Percentiles rank a stretch among this genome's conserved stretches.
These are phyloP conservation scores for Furcasterigmium sp. DNA, from an alignment of 2,329 filamentous ascomycete species.

Conservation along the genomic window DNA sequence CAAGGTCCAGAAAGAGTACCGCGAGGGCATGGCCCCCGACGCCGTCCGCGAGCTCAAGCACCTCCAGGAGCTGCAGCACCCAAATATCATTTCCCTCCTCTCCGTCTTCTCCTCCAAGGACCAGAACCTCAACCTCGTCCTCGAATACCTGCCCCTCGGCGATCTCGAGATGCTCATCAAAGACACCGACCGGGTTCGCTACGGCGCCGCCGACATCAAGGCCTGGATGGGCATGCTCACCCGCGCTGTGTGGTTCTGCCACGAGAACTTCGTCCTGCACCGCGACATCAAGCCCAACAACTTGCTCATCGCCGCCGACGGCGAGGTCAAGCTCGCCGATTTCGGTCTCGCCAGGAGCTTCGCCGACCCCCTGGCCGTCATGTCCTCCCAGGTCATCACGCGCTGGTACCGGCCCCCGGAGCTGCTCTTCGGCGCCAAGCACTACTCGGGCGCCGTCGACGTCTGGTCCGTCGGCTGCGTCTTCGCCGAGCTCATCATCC, in stretches of 20 bases:
- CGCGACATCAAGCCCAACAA: constrained; percentile 99
- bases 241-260: constrained; percentile 92
- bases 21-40: constrained; percentile 89
- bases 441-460: constrained; percentile 88
- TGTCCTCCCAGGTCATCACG: constrained; percentile 95
- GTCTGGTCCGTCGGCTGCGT: constrained; percentile 92
- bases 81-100: constrained; percentile 90
- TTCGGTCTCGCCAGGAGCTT: constrained; percentile 91
- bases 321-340: constrained; percentile 93
- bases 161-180: constrained; percentile 94
- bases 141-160: constrained; percentile 89
- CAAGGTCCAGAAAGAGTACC: constrained; percentile 79
- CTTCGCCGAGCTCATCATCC: constrained; percentile 83
- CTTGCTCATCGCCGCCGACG: constrained; percentile 85
- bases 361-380: constrained; percentile 78
- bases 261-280: constrained; percentile 89
- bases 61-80: constrained; percentile 87
- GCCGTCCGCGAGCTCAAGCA: constrained; percentile 94
- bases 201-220: constrained; percentile 88
- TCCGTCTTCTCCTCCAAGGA: constrained; percentile 94
- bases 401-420: constrained; percentile 96
- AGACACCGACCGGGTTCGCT: constrained; percentile 71
- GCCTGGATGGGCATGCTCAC: constrained; percentile 98
- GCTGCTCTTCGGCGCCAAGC: constrained; percentile 81
- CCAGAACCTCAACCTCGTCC: constrained; percentile 91